A percentile compares a stretch with the other conserved stretches of the same genome.
phyloP scores from a whole-genome alignment of 139 green algal species.

The Chlamydomonas sp. region DNA sequence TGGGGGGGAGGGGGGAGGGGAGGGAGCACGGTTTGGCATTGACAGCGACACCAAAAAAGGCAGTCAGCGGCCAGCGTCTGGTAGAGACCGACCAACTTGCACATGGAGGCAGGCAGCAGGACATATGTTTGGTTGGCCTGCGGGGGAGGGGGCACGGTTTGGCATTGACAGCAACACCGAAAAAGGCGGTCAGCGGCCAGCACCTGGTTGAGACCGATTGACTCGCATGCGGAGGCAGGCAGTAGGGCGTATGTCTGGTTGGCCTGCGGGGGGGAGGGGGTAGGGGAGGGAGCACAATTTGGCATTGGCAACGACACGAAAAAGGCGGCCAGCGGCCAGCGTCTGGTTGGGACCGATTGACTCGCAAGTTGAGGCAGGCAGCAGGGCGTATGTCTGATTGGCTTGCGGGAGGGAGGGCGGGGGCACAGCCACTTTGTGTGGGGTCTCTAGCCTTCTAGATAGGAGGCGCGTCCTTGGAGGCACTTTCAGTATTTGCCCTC shows the following conservation, averaged over 20 bases:
- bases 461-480: too few relatives aligned
- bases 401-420: background rate
- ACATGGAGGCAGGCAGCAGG: background rate
- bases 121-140: too few relatives aligned
- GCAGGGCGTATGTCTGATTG: constrained; percentile 4
- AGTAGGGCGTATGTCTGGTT: background rate
- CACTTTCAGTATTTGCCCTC: too few relatives aligned
- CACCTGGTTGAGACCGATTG: background rate
- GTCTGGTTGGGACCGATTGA: background rate
- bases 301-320: background rate
- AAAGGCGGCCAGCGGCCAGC: background rate
- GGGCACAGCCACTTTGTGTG: too few relatives aligned
- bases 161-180: too few relatives aligned
- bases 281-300: background rate
- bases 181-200: background rate
- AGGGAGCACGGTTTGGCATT: background rate
- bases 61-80: background rate
- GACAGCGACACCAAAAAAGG: background rate
- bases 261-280: background rate
- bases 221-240: background rate
- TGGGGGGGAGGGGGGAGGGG: background rate
- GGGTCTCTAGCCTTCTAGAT: too few relatives aligned
- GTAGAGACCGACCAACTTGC: background rate
- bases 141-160: too few relatives aligned
- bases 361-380: constrained; percentile 4